Conservation (phyloP, 768 basidiomycete genomes). For the Omphalotus guepiniiformis region DNA sequence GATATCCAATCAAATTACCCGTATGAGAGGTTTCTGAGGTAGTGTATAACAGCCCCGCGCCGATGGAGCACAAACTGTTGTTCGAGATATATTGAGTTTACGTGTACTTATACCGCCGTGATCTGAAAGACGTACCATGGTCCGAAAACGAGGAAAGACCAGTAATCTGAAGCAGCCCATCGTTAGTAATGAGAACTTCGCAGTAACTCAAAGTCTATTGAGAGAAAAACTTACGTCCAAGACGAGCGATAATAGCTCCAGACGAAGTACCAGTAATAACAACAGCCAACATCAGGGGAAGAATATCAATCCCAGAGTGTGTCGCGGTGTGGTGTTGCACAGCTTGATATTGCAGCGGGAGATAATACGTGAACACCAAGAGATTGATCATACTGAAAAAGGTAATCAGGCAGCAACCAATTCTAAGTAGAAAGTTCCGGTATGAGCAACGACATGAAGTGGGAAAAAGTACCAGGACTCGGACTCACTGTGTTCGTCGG, state of each 20-base stretch:
- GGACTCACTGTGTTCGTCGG: background rate
- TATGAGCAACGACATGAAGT: background rate
- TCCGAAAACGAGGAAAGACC: slow-evolving; percentile 10
- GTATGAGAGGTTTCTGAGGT: slow-evolving; percentile 2
- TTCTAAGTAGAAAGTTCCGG: too few relatives aligned
- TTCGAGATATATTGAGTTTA: too few relatives aligned
- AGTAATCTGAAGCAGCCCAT: background rate
- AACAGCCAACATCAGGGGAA: slow-evolving; percentile 14
- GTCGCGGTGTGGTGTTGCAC: slow-evolving; percentile 10
- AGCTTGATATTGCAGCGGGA: slow-evolving; percentile 17
- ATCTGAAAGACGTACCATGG: background rate
- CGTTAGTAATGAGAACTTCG: background rate
- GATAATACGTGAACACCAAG: slow-evolving; percentile 6
- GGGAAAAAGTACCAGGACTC: too few relatives aligned
- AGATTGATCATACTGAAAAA: background rate
- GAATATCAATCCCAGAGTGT: slow-evolving; percentile 14
- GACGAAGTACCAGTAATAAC: slow-evolving; percentile 9
- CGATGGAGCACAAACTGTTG: slow-evolving; percentile 6
- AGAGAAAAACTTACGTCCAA: slow-evolving; percentile 9
- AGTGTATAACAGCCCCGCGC: slow-evolving; percentile 15
- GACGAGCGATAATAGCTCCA: slow-evolving; percentile 7
- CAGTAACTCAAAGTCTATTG: background rate
- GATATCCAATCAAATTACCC: slow-evolving; percentile 7
- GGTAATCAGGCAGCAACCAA: too few relatives aligned
- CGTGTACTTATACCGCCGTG: background rate